Evolutionary conservation across 176 grass and related monocot species (phyloP), one percentile per base, ranked within the genome.

Genomic region (Poa pratensis): DNA sequence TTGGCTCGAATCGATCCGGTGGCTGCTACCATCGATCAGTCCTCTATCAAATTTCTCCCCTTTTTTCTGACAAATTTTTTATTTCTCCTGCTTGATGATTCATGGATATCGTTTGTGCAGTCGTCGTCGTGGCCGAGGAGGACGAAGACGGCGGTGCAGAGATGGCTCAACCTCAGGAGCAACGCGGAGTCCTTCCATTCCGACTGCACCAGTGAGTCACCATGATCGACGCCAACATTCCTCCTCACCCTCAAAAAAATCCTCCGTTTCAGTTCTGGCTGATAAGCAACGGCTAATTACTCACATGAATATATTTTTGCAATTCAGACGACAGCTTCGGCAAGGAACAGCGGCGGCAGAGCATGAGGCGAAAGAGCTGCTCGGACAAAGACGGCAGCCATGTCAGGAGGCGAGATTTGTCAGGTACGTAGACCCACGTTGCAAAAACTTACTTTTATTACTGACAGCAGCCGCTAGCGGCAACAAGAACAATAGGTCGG

Each of bases 91-190:
- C 42, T 55, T 55, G 52, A 55, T 1, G 52, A 55, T 55, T 20
- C n/a, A n/a, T n/a, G n/a, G n/a, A n/a, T n/a, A n/a, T 12, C 12
- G 35, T 51, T 76, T 16, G 35, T 15, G 9, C 67, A 98, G 96
- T 92, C 96, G 1, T 86, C 93, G 23, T 94, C 96, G 6, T 98
- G 96, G 96, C 93, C 96, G 14, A 95, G 88, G 17, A 94, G 90
- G 77, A 80, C 96, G 18, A 98, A 92, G 72, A 87, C 80, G 16
- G 83, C 87, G 63, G 61, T 98, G 63, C 84, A 83, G 81, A 98
- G 82, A 89, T 98, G 93, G 96, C 75, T 98, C 73, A 92, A 94
- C 81, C 78, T 92, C 27, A 89, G 71, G 68, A 86, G 7, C 23
- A 51, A 75, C 37, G 35, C 62, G 2, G 83, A 89, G 30, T 92